Percentiles rank a stretch among this genome's conserved stretches.
Conservation (phyloP, 192 early-diverging fungal species). For the Neocallimastix lanati region DNA sequence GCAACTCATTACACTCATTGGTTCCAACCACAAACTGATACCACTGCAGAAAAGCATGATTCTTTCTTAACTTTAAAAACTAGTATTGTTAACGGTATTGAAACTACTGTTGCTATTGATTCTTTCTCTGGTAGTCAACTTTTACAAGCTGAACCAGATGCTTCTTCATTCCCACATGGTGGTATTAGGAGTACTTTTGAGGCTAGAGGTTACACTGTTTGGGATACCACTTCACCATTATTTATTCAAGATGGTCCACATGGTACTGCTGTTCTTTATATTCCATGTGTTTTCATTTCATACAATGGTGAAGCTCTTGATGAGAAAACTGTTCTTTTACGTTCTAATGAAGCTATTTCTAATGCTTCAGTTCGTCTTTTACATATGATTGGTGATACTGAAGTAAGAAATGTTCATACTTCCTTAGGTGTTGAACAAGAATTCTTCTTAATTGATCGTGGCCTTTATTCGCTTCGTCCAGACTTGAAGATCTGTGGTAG, state of each 20-base stretch:
- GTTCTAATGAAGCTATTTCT: conserved; percentile 74
- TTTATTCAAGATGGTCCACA: conserved; percentile 85
- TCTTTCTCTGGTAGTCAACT: conserved; percentile 93
- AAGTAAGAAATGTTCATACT: conserved; percentile 66
- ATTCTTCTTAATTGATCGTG: conserved; percentile 95
- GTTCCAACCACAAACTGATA: conserved; percentile 99
- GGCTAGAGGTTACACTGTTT: conserved; percentile 98
- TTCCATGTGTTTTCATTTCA: conserved; percentile 95
- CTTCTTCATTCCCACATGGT: conserved; percentile 96
- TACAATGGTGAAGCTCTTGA: conserved; percentile 98
- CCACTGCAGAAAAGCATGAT: conserved; percentile 99
- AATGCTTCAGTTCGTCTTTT: conserved; percentile 64
- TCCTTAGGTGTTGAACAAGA: conserved; percentile 97
- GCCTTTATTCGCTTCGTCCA: conserved; percentile 77
- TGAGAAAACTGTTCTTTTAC: conserved; percentile 93
- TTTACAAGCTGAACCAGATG: conserved; percentile 97
- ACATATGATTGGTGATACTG: conserved; percentile 48
- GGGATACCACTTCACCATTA: conserved; percentile 92
- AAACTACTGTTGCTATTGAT: conserved; percentile 74
- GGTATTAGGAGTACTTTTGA: conserved; percentile 97
- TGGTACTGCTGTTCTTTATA: conserved; percentile 81
- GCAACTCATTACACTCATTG: conserved; percentile 99
- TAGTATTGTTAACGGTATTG: conserved; percentile 58
- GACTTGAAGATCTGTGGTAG: conserved; percentile 94
- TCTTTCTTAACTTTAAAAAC: conserved; percentile 82